phyloP scores from a whole-genome alignment of 192 early-diverging fungal species.

The Lunasporangiospora selenospora region DNA sequence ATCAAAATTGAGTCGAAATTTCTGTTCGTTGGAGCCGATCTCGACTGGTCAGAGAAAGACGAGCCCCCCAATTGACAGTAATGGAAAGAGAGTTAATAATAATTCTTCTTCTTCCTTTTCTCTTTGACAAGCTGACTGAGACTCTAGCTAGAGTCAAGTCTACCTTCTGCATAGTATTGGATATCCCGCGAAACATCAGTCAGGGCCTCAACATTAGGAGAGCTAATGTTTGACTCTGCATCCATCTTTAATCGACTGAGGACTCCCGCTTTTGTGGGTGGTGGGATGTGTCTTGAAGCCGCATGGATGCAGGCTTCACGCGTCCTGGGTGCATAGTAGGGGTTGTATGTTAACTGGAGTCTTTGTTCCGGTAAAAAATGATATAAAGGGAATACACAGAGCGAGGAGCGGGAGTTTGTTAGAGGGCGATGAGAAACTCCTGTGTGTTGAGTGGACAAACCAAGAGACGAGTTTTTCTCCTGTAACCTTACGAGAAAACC shows the following conservation, averaged over 20 bases:
- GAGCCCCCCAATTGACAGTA: too few relatives aligned
- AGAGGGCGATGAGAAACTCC: too few relatives aligned
- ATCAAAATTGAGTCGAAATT: slow-evolving; percentile 65
- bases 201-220: slow-evolving; percentile 21
- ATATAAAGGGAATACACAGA: too few relatives aligned
- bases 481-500: slow-evolving; percentile 27
- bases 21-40: slow-evolving; percentile 43
- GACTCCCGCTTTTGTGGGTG: slow-evolving; percentile 7
- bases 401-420: too few relatives aligned
- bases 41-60: too few relatives aligned
- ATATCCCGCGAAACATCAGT: slow-evolving; percentile 38
- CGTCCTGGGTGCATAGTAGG: slow-evolving; percentile 20
- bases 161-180: slow-evolving; percentile 46
- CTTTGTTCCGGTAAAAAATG: too few relatives aligned
- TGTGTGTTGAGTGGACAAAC: too few relatives aligned
- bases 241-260: slow-evolving; percentile 15
- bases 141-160: too few relatives aligned
- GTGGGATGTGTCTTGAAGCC: slow-evolving; percentile 13
- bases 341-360: slow-evolving; percentile 26
- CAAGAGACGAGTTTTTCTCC: too few relatives aligned
- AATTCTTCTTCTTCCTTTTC: too few relatives aligned
- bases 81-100: background rate
- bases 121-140: too few relatives aligned
- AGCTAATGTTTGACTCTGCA: background rate
- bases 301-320: slow-evolving; percentile 17